phyloP scores from a whole-genome alignment of 805 yeast species.

The Saturnispora sanitii region DNA sequence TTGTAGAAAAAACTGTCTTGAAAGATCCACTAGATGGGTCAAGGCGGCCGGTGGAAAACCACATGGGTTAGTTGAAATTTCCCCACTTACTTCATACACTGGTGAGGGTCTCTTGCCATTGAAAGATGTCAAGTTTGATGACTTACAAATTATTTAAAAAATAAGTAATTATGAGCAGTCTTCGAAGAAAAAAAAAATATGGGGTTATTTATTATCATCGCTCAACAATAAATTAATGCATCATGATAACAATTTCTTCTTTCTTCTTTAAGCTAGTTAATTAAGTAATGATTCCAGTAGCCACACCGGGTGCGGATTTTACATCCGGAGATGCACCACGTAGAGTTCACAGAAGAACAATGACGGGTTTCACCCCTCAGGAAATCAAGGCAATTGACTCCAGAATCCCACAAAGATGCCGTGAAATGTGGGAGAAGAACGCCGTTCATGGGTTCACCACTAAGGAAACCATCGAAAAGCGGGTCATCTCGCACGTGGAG shows the following conservation, averaged over 20 bases:
- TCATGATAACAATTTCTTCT: background rate
- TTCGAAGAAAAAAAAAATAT: no score
- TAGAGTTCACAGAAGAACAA: constrained; percentile 52
- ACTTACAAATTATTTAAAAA: background rate
- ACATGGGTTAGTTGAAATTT: constrained; percentile 57
- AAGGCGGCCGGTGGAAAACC: constrained; percentile 55
- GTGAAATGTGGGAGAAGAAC: constrained; percentile 68
- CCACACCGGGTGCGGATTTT: constrained; percentile 6
- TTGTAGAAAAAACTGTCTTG: constrained; percentile 54
- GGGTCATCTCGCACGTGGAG: constrained; percentile 79
- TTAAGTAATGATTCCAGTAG: constrained; percentile 5
- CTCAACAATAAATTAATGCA: background rate
- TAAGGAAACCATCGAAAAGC: constrained; percentile 50
- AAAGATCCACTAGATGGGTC: constrained; percentile 69
- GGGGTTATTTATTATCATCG: background rate
- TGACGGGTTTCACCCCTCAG: constrained; percentile 86
- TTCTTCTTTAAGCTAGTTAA: background rate
- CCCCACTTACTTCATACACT: constrained; percentile 61
- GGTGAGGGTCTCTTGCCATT: constrained; percentile 62
- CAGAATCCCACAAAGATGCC: constrained; percentile 66
- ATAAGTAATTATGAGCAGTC: no score
- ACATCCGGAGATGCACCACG: constrained; percentile 2
- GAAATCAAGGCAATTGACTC: constrained; percentile 79
- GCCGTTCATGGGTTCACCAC: constrained; percentile 42
- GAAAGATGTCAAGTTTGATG: constrained; percentile 34